A percentile compares a stretch with the other conserved stretches of the same genome.
phyloP scores from a whole-genome alignment of 2,329 filamentous ascomycete genomes.

The Coleophoma cylindrospora region DNA sequence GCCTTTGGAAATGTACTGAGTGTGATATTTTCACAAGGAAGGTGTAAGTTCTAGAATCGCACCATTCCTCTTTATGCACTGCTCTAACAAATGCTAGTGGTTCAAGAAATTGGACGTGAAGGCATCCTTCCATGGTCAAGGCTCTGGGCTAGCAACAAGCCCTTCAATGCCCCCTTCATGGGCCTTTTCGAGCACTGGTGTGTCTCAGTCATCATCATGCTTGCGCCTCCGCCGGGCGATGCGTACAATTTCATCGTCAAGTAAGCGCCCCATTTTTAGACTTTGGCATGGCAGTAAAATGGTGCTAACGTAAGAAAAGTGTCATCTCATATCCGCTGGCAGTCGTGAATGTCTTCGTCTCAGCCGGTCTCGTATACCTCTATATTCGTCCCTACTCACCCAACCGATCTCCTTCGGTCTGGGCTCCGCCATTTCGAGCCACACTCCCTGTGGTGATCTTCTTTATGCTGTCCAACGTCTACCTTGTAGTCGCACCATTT shows the following conservation, averaged over 20 bases:
- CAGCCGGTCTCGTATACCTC: constrained; percentile 46
- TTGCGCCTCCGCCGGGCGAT: constrained; percentile 62
- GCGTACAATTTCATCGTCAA: constrained; percentile 61
- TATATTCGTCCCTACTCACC: constrained; percentile 42
- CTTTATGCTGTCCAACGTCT: constrained; percentile 57
- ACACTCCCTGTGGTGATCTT: constrained; percentile 49
- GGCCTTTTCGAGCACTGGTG: constrained; percentile 61
- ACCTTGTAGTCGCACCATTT: constrained; percentile 55
- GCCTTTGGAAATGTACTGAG: constrained; percentile 64
- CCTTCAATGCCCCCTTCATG: constrained; percentile 56
- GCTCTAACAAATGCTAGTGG: constrained; percentile 30
- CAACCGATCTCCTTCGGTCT: constrained; percentile 42
- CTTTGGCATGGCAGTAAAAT: neutral
- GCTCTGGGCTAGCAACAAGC: constrained; percentile 59
- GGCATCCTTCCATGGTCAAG: constrained; percentile 59
- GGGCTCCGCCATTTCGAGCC: constrained; percentile 50
- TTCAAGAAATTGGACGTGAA: constrained; percentile 62
- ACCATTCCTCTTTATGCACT: neutral
- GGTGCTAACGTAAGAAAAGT: constrained; percentile 24
- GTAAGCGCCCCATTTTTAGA: constrained; percentile 30
- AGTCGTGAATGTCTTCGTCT: constrained; percentile 50
- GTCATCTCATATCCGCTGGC: constrained; percentile 62
- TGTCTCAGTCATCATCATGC: constrained; percentile 59
- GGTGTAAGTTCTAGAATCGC: constrained; percentile 25
- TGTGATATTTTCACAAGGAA: constrained; percentile 65